Evolutionary conservation across 75 land plant genomes (phyloP).

Genomic region (Sequoiadendron giganteum): DNA sequence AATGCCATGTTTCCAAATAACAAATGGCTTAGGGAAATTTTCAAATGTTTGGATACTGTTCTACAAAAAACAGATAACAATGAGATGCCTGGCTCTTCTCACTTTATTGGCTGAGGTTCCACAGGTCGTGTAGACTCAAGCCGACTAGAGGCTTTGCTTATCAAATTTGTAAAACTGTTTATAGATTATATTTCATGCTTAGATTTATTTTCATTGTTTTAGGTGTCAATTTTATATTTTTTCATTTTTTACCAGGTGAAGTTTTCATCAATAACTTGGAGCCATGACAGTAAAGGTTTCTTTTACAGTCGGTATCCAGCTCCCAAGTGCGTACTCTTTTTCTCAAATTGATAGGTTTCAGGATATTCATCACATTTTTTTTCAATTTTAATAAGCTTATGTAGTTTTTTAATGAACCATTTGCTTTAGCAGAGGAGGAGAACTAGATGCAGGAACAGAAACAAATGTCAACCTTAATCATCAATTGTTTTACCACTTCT

Average conservation of each 20-base stretch:
- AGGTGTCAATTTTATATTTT: neutral
- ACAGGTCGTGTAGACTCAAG: neutral
- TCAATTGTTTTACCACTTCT: conserved; percentile 78
- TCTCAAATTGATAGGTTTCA: neutral
- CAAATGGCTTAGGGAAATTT: neutral
- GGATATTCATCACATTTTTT: neutral
- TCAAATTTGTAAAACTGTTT: neutral
- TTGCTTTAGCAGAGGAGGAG: conserved; percentile 42
- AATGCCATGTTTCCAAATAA: neutral
- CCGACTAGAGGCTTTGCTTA: neutral
- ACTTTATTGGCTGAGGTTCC: neutral
- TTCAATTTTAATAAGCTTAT: neutral
- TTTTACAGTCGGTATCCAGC: conserved; percentile 95
- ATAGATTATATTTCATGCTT: neutral
- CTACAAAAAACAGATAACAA: neutral
- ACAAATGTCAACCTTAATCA: conserved; percentile 79
- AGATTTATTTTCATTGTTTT: neutral
- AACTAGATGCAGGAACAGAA: conserved; percentile 89
- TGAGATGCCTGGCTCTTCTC: neutral
- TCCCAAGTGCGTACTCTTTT: conserved; percentile 60
- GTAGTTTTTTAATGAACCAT: neutral
- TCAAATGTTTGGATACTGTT: neutral
- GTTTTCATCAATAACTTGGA: conserved; percentile 86
- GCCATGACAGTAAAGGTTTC: conserved; percentile 95
- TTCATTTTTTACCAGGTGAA: conserved; percentile 65